Percentiles rank a stretch among this genome's conserved stretches.
phyloP scores from a whole-genome alignment of 192 early-diverging fungal genomes.

The Geranomyces variabilis region DNA sequence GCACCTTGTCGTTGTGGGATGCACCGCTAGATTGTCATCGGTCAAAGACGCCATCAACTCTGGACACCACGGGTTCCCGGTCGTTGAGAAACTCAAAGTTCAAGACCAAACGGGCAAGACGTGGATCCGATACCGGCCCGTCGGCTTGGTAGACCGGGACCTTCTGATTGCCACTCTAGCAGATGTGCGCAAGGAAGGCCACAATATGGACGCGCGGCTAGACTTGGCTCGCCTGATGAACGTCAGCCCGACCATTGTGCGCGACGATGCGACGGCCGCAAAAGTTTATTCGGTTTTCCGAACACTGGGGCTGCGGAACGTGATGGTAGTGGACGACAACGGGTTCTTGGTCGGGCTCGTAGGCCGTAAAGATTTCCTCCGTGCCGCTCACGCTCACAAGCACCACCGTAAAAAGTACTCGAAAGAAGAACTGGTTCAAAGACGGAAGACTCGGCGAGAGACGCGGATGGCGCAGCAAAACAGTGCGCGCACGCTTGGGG shows the following conservation, averaged over 20 bases:
- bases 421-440: not conserved
- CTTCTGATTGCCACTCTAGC: not conserved
- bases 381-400: constrained; percentile 8
- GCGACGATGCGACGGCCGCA: constrained; percentile 34
- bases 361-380: constrained; percentile 37
- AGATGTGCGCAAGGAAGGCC: not conserved
- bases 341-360: constrained; percentile 43
- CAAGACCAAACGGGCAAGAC: constrained; percentile 12
- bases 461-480: not conserved
- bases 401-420: not conserved
- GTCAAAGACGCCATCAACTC: not conserved
- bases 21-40: constrained; percentile 2
- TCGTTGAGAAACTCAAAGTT: constrained; percentile 23
- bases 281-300: constrained; percentile 44
- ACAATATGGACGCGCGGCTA: constrained; percentile 11
- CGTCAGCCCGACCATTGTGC: constrained; percentile 29
- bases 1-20: constrained; percentile 23
- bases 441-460: not conserved
- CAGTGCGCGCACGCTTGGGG: not conserved
- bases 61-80: constrained; percentile 36
- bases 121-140: constrained; percentile 10
- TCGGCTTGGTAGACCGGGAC: constrained; percentile 17
- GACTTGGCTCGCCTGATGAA: constrained; percentile 29
- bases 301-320: constrained; percentile 37
- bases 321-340: constrained; percentile 42